Evolutionary conservation across 2,329 filamentous ascomycete species (phyloP), one percentile per base, ranked within the genome.

Genomic region (Neocucurbitaria cava): DNA sequence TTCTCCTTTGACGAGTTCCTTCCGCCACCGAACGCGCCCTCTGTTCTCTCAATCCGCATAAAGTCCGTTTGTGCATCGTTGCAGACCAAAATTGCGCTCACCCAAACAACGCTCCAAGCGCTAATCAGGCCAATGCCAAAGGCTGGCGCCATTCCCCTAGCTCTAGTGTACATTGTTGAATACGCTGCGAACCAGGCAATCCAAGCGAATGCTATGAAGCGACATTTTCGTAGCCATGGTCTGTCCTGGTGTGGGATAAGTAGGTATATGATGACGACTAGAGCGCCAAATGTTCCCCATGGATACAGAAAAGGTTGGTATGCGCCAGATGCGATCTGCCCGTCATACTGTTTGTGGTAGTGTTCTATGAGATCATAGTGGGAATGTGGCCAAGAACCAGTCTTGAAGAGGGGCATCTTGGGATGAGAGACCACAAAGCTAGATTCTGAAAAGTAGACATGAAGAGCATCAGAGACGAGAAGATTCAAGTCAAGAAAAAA

Each of bases 51-150:
- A 35, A 88, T 82, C 31, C 86, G 78, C 63, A 75, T 76, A 58
- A 86, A 87, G 38, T 86, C 81, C 10, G 64, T 73, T 61, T 85
- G 83, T 1, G 79, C 77, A 70, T 88, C 83, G 55, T 83, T 82
- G 52, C 83, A 82, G 3, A 87, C 63, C 20, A 87, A 73, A 36
- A 87, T 74, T 0, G 80, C 76, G 0, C 76, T 76, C 30, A 78
- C 76, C 81, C 83, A 87, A 30, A 86, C 70, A 11, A 82, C 73
- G 46, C 80, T 80, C 82, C 83, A 88, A 15, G 79, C 74, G 17
- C 76, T 79, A 7, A 84, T 71, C 17, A 88, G 60, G 0, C 86
- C 86, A 15, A 85, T 72, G 13, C 82, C 81, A 57, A 86, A 83
- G 0, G 83, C 81, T 58, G 81, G 77, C 1, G 79, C 82, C 20